Base-by-base conservation (phyloP, 192 early-diverging fungal genomes). In the Podila verticillata region DNA sequence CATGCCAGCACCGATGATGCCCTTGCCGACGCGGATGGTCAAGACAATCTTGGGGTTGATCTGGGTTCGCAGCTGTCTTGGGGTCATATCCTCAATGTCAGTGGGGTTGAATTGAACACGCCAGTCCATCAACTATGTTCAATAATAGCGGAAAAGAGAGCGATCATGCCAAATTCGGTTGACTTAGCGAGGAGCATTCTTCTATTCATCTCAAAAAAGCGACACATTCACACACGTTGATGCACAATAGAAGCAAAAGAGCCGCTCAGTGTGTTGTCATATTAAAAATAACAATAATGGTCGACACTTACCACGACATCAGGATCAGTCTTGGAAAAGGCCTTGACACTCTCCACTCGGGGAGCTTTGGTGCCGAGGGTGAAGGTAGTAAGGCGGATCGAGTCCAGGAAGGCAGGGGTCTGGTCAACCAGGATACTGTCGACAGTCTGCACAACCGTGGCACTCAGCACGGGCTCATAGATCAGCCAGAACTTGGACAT, bases 1-100 rank as follows among this genome's bases (percentile, higher is more conserved):
- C 72, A 97, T 89, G 22, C 90, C 93, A 22, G 96, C 93, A 31
- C 92, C 91, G 48, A 95, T 87, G 36, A 94, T 84, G 28, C 97
- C 97, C 71, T 93, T 95, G 63, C 95, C 97, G 26, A 97, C 86
- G 31, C 93, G 90, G 66, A 96, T 89, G 0, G 91, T 91, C 47
- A 99, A 82, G 48, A 93, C 92, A 24, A 99, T 91, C 84, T 95
- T 94, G 58, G 95, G 94, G 83, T 97, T 95, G 20, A 94, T 91
- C 61, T 91, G 90, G 24, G 88, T 88, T 51, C 88, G 86, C 47
- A 89, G 65, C 71, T 93, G 87, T 48, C 92, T 82, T n/a, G 85
- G 77, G 17, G 92, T 91, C 83, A 94, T 84, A 56, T 93, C 93
- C 30, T 83, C 83, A 61, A 90, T 85, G 77, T 96, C 96, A 65